phyloP scores from a whole-genome alignment of 2,329 filamentous ascomycete species.

The Teratosphaeriaceae sp. region DNA sequence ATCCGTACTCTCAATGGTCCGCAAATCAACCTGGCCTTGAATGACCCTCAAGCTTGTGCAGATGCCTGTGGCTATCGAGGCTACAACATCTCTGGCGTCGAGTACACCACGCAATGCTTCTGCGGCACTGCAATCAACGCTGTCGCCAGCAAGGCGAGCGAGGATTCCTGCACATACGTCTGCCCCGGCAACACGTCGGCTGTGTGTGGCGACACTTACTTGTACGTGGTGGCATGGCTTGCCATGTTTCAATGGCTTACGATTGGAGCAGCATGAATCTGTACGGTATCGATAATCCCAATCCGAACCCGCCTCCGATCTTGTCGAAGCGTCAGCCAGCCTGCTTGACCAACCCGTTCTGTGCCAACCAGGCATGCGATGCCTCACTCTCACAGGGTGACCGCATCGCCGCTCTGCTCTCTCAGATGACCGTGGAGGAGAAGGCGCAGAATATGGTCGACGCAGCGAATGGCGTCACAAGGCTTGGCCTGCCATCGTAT shows the following conservation, averaged over 20 bases:
- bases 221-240: too few relatives aligned
- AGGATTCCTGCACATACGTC: conserved; percentile 5
- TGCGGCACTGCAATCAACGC: conserved; percentile 9
- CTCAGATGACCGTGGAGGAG: conserved; percentile 18
- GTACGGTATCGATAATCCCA: conserved; percentile 10
- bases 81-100: conserved; percentile 10
- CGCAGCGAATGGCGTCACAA: conserved; percentile 41
- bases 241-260: too few relatives aligned
- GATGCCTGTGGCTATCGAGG: conserved; percentile 9
- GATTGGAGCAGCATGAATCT: conserved; percentile 11
- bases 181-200: conserved; percentile 9
- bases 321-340: conserved; percentile 9
- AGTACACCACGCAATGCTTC: conserved; percentile 10
- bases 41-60: conserved; percentile 9
- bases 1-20: neutral
- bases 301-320: conserved; percentile 6
- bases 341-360: conserved; percentile 12
- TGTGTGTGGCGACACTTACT: conserved; percentile 9
- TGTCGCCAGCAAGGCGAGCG: conserved; percentile 4
- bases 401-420: conserved; percentile 33
- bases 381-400: conserved; percentile 10
- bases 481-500: conserved; percentile 51
- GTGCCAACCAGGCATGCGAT: conserved; percentile 39
- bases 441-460: conserved; percentile 46
- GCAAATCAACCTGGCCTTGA: conserved; percentile 7